A percentile compares a stretch with the other conserved stretches of the same genome.
These are phyloP conservation scores for Echium plantagineum DNA, from an alignment of 257 asterid species.

Conservation along the genomic window DNA sequence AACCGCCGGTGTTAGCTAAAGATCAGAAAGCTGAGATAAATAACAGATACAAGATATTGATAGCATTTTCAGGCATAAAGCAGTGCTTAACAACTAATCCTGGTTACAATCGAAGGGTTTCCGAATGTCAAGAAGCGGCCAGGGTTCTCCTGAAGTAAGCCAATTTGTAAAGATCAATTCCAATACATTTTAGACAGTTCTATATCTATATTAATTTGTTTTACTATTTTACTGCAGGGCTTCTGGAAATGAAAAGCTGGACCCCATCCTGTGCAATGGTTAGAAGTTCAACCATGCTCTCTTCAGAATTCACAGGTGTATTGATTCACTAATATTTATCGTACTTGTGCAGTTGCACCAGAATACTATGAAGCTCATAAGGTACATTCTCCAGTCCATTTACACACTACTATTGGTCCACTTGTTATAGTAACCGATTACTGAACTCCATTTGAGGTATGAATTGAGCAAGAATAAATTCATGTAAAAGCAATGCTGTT, in stretches of 20 bases:
- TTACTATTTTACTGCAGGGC: conserved; percentile 38
- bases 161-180: conserved; percentile 4
- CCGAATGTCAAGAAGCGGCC: conserved; percentile 91
- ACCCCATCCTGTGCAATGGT: conserved; percentile 77
- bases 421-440: background rate
- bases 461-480: background rate
- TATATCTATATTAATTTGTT: conserved; percentile 1
- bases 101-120: conserved; percentile 79
- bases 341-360: conserved; percentile 51
- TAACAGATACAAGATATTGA: conserved; percentile 55
- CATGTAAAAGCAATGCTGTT: background rate
- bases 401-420: background rate
- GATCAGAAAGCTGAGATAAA: conserved; percentile 18
- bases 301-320: background rate
- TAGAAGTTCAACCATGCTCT: conserved; percentile 12
- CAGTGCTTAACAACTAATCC: conserved; percentile 79
- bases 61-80: conserved; percentile 89
- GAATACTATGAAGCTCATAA: conserved; percentile 62
- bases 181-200: background rate
- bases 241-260: conserved; percentile 46
- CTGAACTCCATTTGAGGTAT: background rate
- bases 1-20: conserved; percentile 27
- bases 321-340: conserved; percentile 1
- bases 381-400: conserved; percentile 27
- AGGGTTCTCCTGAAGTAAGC: conserved; percentile 61